Evolutionary conservation across 805 yeast species (phyloP), one percentile per base, ranked within the genome.

Genomic region (Saccharomycopsis fodiens): DNA sequence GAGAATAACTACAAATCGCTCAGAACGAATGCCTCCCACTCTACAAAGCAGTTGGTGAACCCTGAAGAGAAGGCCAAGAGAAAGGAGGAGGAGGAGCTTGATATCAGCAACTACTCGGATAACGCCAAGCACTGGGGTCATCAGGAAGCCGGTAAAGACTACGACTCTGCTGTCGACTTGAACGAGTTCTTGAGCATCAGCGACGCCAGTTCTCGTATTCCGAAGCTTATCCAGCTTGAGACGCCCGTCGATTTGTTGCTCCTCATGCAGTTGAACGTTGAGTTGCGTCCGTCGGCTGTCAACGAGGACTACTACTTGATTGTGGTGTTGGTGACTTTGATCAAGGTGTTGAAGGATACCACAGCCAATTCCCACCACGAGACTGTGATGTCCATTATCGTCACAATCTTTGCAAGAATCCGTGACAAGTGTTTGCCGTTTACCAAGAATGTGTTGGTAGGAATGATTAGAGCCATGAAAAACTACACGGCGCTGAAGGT

Each of bases 281-380:
- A 51, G 13, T 84, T 86, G 73, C 83, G 95, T 4, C 97, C 97
- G 1, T 30, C 39, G 19, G 16, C 34, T 16, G 82, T 94, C 0
- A 74, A 75, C 54, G 97, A 89, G 46, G 97, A 91, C 55, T 93
- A 89, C 56, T 89, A 85, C 56, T 96, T 97, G 2, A 88, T 96
- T 0, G 97, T 93, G 20, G 97, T 91, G 1, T 85, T 93, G 37
- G 79, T 79, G 38, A 85, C 89, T 4, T 65, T 93, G 50, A 74
- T 89, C 78, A 85, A 82, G 50, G 82, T 93, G 16, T 64, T 93
- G 36, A 82, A 82, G 53, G 98, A 93, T 61, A 77, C 85, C 0
- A 85, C 97, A 0, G 69, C 91, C 46, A 80, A 86, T 7, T 70
- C 84, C 0, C 95, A 89, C 58, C 97, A 93, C 59, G 84, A 89